Base-by-base conservation (phyloP, 306 rosid species). In the Delonix regia region DNA sequence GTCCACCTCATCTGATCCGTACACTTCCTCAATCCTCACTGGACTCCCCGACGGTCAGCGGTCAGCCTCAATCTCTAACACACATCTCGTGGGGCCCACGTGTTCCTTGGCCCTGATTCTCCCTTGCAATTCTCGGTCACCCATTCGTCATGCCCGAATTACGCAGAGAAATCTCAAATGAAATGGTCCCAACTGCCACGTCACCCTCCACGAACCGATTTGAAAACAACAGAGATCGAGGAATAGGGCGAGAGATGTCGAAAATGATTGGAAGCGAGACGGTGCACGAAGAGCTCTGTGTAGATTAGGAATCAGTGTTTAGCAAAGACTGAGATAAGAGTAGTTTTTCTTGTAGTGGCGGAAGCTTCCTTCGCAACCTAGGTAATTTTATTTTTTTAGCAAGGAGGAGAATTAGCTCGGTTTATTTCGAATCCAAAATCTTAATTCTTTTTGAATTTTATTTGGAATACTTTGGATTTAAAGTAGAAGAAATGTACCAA, bases 221-320 rank as follows among this genome's bases (percentile, higher is more conserved):
- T 15, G n/a, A 14, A 57, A 57, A 25, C 30, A 1, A 19, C 13
- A 2, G 30, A 15, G 64, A n/a, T n/a, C 7, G 3, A 51, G 24
- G 5, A 24, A 51, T 22, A 51, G 24, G 7, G 8, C 24, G 55
- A 8, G 55, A 44, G 12, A 7, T 1, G 19, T 38, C 0, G 36
- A 18, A 42, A 68, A 45, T 22, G 39, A 21, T 25, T 16, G 14
- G 1, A 39, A 15, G 24, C 73, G 51, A 21, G 25, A 6, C 15
- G 71, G 52, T 41, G 12, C 5, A 21, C 15, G 8, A 14, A 13
- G 8, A 22, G 30, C 3, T 42, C 3, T 5, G 38, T 7, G 73
- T 44, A 12, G 72, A 41, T 66, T 66, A 48, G 75, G 75, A 18
- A 8, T 45, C 62, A 48, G 75, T 70, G 75, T 18, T 63, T 42